Percentiles rank a stretch among this genome's conserved stretches.
Evolutionary conservation across 2,329 filamentous ascomycete genomes (phyloP).

Genomic region (Thermochaetoides dissita): DNA sequence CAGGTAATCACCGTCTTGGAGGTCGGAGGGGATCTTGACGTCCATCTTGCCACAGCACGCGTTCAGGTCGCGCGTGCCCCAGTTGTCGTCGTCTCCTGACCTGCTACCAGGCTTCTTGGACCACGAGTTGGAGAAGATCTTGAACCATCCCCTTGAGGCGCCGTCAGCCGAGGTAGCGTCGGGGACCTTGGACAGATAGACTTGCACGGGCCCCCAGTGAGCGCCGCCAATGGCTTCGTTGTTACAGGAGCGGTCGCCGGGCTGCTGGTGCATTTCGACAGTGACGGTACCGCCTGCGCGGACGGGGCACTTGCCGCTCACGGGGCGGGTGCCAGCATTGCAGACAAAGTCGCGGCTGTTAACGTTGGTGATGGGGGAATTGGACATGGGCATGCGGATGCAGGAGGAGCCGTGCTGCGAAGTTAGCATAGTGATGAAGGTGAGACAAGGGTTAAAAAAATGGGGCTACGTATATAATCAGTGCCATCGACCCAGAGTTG

Average conservation of each 20-base stretch:
- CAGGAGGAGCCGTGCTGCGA: slow-evolving; percentile 26
- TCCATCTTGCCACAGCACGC: slow-evolving; percentile 27
- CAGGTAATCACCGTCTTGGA: slow-evolving; percentile 27
- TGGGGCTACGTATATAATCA: slow-evolving; percentile 23
- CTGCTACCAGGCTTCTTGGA: slow-evolving; percentile 18
- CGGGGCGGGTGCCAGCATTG: slow-evolving; percentile 26
- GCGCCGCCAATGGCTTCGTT: slow-evolving; percentile 38
- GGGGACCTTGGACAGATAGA: slow-evolving; percentile 33
- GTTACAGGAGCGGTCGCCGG: slow-evolving; percentile 27
- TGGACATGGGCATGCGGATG: slow-evolving; percentile 33
- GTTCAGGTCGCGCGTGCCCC: slow-evolving; percentile 31
- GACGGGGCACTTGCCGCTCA: slow-evolving; percentile 32
- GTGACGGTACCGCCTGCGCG: slow-evolving; percentile 35
- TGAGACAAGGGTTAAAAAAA: not conserved
- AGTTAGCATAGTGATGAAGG: slow-evolving; percentile 13
- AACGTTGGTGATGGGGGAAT: slow-evolving; percentile 36
- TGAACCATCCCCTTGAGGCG: slow-evolving; percentile 34
- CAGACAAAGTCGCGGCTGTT: slow-evolving; percentile 29
- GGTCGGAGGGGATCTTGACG: slow-evolving; percentile 21
- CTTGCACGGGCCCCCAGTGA: slow-evolving; percentile 36
- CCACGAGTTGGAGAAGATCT: slow-evolving; percentile 34
- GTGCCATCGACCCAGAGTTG: slow-evolving; percentile 32
- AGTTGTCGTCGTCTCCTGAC: slow-evolving; percentile 29
- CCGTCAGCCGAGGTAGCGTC: slow-evolving; percentile 30
- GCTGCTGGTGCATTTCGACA: slow-evolving; percentile 41